Conservation (phyloP, 2,329 filamentous ascomycete genomes). For the Verticillium alfalfae region DNA sequence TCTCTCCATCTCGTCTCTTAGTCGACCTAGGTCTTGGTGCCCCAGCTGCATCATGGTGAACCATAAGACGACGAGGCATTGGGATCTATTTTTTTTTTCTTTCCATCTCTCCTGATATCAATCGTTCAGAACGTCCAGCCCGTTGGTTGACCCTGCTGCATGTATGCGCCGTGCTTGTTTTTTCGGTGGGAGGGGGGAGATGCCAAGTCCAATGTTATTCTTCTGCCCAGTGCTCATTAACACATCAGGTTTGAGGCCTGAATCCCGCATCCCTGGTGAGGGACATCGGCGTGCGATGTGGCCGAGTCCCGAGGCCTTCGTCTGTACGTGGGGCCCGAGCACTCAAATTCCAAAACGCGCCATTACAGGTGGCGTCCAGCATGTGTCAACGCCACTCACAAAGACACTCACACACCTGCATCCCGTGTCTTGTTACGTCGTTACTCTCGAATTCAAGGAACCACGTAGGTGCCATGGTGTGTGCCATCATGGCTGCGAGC, state of each 20-base stretch:
- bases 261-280: not conserved
- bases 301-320: not conserved
- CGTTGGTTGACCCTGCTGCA: not conserved
- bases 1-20: too few species aligned
- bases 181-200: too few species aligned
- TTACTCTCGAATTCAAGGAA: too few species aligned
- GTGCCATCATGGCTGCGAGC: too few species aligned
- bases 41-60: too few species aligned
- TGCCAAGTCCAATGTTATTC: not conserved
- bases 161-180: not conserved
- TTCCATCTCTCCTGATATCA: too few species aligned
- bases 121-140: not conserved
- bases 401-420: too few species aligned
- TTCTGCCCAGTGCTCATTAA: not conserved
- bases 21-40: too few species aligned
- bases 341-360: not conserved
- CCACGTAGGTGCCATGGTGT: too few species aligned
- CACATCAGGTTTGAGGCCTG: not conserved
- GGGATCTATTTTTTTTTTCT: too few species aligned
- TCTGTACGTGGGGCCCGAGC: not conserved
- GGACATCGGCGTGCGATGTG: not conserved
- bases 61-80: too few species aligned
- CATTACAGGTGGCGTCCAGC: not conserved
- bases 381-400: not conserved
- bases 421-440: not conserved